Evolutionary conservation across 2,329 filamentous ascomycete species (phyloP).

Genomic region (Verticillium nonalfalfae): DNA sequence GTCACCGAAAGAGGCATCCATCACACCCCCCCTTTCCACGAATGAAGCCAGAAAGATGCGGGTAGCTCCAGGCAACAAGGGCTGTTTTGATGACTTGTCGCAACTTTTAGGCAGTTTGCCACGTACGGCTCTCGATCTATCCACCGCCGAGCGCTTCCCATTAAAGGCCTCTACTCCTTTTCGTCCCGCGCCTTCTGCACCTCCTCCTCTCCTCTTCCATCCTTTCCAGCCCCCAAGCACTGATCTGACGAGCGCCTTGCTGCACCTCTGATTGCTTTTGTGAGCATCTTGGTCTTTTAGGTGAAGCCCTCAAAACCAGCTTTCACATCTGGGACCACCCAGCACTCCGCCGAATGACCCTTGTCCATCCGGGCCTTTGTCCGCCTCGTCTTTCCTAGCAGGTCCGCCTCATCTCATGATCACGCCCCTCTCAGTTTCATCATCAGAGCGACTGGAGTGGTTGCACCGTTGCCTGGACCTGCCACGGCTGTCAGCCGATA

Average conservation of each 20-base stretch:
- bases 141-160: neutral
- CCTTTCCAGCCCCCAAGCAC: neutral
- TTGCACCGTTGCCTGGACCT: slow-evolving; percentile 11
- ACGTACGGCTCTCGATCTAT: neutral
- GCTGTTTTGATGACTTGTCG: neutral
- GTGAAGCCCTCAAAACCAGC: neutral
- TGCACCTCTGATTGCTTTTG: neutral
- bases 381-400: slow-evolving; percentile 12
- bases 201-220: neutral
- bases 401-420: neutral
- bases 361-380: slow-evolving; percentile 8
- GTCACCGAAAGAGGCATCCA: neutral
- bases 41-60: neutral
- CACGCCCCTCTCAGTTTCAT: slow-evolving; percentile 3
- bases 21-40: neutral
- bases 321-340: neutral
- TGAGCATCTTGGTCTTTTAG: neutral
- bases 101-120: neutral
- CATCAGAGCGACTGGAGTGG: slow-evolving; percentile 2
- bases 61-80: neutral
- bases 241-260: neutral
- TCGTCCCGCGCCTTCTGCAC: neutral
- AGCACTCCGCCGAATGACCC: neutral
- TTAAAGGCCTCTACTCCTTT: neutral
- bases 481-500: slow-evolving; percentile 10